Base-by-base conservation (phyloP, 257 asterid species). In the Asclepias syriaca region DNA sequence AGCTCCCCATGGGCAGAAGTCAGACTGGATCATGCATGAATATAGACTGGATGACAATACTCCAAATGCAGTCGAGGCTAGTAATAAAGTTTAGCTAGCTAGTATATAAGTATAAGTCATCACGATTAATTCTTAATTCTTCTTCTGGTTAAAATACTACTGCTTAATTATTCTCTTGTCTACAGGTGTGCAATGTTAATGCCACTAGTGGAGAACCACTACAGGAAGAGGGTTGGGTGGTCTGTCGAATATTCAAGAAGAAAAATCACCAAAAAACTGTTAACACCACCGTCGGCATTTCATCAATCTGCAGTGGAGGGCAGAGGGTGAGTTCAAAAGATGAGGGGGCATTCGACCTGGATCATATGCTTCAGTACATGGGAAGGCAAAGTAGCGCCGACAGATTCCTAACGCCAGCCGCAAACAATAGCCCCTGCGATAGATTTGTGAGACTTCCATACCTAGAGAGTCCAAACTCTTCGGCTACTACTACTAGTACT, bases 1-100 rank as follows among this genome's bases (percentile, higher is more conserved):
- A 7, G 94, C 94, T 58, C 94, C 94, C 14, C 88, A 84, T 39
- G 93, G 93, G 63, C 85, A 70, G 14, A 87, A 85, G 78, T 87
- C 90, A 0, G 90, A 87, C 64, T 87, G 92, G 92, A 87, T 87
- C 34, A 87, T 87, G 92, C 92, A 87, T 37, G 92, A 87, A 37
- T 87, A 87, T 56, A 73, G 92, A 49, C 83, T 87, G 12, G 85
- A 81, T 16, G 87, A 87, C 70, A 60, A 72, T 71, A 68, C 7
- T 21, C 18, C 66, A 0, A 14, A 16, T 7, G 4, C 4, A n/a
- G n/a, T 24, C 43, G 43, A n/a, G 59, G 34, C 73, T 27, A 74
- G 50, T 34, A 57, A 68, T 76, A 48, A 46, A 55, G 14, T 27
- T 55, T 55, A 12, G 15, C 32, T 21, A 55, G 61, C 39, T 34